Base-by-base conservation (phyloP, 2,329 filamentous ascomycete genomes). In the Teratosphaeria destructans region DNA sequence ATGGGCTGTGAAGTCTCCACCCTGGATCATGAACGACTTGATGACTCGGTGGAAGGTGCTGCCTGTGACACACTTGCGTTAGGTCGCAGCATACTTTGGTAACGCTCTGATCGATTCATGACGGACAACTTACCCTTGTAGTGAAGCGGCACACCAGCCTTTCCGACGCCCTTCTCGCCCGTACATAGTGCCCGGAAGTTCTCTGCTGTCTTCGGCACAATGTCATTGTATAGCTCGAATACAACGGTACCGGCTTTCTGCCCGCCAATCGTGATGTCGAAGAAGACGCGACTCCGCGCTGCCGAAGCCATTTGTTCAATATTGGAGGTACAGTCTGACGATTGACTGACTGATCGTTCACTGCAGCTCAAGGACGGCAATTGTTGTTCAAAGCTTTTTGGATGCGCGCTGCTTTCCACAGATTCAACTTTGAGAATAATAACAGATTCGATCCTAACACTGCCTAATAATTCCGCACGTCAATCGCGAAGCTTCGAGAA, bases 11-110 rank as follows among this genome's bases (percentile, higher is more conserved):
- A 99, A 99, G 76, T 97, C 94, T 76, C 94, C 93, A 72, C 94
- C 92, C 79, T 96, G 89, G 71, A 96, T 94, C 93, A 99, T 97
- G 78, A 99, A 99, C 70, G 89, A 84, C 81, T 96, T 96, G 79
- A 99, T 99, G 65, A 99, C 89, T 57, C 93, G 89, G 80, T 99
- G 93, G 81, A 99, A 97, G 68, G 79, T 80, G 62, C 89, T 95
- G 67, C 90, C 53, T 54, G 23, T 54, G 53, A 8, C 32, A 2
- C 27, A n/a, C 5, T 32, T 12, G 27, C 14, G 27, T 54, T 26
- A 54, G 53, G 7, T 54, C 19, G 26, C 11, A 29, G 26, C 27
- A 14, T 54, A 16, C 16, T 54, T 11, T 5, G 27, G 8, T n/a
- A 7, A 16, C 16, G 16, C 53, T 6, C 6, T n/a, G 27, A 54